Evolutionary conservation across 2,329 filamentous ascomycete genomes (phyloP).

Genomic region (Colletotrichum brevisporum): DNA sequence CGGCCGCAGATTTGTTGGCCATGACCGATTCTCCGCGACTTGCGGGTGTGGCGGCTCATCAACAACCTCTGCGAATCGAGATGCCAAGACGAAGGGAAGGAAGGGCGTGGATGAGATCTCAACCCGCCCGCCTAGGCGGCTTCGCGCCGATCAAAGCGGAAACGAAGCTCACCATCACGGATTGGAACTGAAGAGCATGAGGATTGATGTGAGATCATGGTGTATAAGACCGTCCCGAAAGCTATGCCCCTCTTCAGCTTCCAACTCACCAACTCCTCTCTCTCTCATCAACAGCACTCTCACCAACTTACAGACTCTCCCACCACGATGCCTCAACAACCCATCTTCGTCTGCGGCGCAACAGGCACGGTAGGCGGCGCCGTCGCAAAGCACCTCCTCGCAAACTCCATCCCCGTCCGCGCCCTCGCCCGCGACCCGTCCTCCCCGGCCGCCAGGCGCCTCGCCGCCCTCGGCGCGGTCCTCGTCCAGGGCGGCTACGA

Average conservation of each 20-base stretch:
- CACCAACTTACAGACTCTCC: neutral
- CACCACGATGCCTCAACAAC: constrained; percentile 4
- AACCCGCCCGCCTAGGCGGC: too few relatives aligned
- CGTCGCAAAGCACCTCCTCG: constrained; percentile 52
- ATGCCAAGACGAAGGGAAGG: too few relatives aligned
- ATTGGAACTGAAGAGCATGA: too few relatives aligned
- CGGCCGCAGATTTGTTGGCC: too few relatives aligned
- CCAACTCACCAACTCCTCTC: neutral
- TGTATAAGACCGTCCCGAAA: too few relatives aligned
- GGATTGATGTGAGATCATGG: too few relatives aligned
- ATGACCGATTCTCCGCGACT: too few relatives aligned
- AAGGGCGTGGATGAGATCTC: too few relatives aligned
- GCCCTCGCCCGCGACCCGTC: constrained; percentile 50
- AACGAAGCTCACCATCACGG: too few relatives aligned
- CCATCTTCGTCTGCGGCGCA: constrained; percentile 54
- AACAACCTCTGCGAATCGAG: too few relatives aligned
- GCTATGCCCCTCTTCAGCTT: neutral
- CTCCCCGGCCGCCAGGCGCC: constrained; percentile 47
- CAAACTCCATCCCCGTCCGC: constrained; percentile 46
- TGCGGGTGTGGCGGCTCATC: too few relatives aligned
- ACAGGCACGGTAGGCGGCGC: constrained; percentile 58
- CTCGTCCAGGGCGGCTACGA: constrained; percentile 53
- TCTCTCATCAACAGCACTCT: neutral
- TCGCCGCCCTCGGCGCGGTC: constrained; percentile 50
- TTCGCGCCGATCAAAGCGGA: too few relatives aligned